Evolutionary conservation across 768 basidiomycete species (phyloP).

Genomic region (Candolleomyces eurysporus): DNA sequence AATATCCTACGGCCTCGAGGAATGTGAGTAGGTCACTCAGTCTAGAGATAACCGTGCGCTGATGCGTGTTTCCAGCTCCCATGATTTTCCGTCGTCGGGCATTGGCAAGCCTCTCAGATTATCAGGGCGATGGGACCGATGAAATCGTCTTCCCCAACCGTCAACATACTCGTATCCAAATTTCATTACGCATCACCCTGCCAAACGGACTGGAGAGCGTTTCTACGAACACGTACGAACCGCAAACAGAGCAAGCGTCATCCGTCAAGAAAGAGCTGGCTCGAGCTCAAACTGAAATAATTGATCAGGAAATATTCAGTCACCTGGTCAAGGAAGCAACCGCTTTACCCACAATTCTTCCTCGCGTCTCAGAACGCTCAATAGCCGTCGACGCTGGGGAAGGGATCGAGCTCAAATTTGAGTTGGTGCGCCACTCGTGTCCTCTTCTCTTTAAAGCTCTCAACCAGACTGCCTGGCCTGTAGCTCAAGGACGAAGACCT

Average conservation of each 20-base stretch:
- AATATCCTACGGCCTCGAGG: constrained; percentile 77
- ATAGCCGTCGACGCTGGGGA: constrained; percentile 78
- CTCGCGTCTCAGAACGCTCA: constrained; percentile 74
- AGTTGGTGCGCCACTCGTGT: constrained; percentile 51
- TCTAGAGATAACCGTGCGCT: neutral
- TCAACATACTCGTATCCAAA: constrained; percentile 59
- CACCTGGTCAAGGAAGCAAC: constrained; percentile 76
- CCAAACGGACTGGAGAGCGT: constrained; percentile 29
- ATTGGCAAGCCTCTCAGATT: constrained; percentile 34
- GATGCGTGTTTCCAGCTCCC: constrained; percentile 45
- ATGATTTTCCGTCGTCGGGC: constrained; percentile 63
- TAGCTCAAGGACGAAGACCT: constrained; percentile 6
- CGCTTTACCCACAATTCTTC: constrained; percentile 69
- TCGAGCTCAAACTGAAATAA: constrained; percentile 65
- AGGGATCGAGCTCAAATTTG: constrained; percentile 64
- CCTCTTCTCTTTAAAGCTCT: neutral
- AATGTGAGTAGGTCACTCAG: constrained; percentile 51
- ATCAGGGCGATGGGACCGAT: constrained; percentile 28
- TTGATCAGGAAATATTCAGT: constrained; percentile 81
- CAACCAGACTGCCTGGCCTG: neutral
- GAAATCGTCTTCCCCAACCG: constrained; percentile 62
- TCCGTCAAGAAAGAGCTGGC: constrained; percentile 49
- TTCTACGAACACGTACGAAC: constrained; percentile 33
- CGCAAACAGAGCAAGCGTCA: constrained; percentile 27
- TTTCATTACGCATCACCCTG: constrained; percentile 45